phyloP scores from a whole-genome alignment of 2,329 filamentous ascomycete species.

The Trichothecium roseum region DNA sequence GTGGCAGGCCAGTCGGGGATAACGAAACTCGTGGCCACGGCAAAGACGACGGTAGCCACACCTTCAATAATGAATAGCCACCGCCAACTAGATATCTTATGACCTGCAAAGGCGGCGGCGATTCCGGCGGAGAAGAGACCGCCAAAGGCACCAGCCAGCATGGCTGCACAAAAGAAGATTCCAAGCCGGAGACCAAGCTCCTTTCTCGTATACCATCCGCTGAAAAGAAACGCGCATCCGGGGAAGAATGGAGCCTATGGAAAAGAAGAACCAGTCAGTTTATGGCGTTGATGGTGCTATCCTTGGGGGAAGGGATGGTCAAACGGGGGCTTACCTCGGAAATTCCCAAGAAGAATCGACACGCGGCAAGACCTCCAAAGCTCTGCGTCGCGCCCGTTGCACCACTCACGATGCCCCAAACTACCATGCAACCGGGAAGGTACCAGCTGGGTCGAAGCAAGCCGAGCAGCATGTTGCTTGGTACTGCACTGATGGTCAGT shows the following conservation, averaged over 20 bases:
- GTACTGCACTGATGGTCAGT: slow-evolving; percentile 17
- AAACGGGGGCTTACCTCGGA: slow-evolving; percentile 10
- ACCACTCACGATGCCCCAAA: slow-evolving; percentile 15
- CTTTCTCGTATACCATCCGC: slow-evolving; percentile 17
- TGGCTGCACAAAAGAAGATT: slow-evolving; percentile 21
- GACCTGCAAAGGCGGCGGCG: slow-evolving; percentile 13
- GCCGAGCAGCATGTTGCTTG: slow-evolving; percentile 33
- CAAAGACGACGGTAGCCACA: slow-evolving; percentile 50
- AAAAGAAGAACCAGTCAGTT: not conserved
- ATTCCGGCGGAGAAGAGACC: slow-evolving; percentile 33
- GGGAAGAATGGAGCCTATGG: slow-evolving; percentile 14
- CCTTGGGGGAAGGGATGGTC: no score
- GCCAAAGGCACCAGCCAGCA: slow-evolving; percentile 28
- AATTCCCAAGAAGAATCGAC: slow-evolving; percentile 12
- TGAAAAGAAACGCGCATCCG: slow-evolving; percentile 15
- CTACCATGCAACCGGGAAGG: slow-evolving; percentile 12
- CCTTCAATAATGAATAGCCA: slow-evolving; percentile 52
- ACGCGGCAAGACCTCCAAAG: slow-evolving; percentile 9
- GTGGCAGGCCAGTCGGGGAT: slow-evolving; percentile 35
- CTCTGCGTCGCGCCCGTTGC: slow-evolving; percentile 8
- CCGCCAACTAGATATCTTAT: slow-evolving; percentile 33
- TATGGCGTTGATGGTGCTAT: no score
- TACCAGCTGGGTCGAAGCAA: slow-evolving; percentile 33
- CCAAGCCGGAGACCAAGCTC: slow-evolving; percentile 15
- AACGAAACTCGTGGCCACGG: slow-evolving; percentile 42